Base-by-base conservation (phyloP, 2,329 filamentous ascomycete genomes). In the Colletotrichum sp. region DNA sequence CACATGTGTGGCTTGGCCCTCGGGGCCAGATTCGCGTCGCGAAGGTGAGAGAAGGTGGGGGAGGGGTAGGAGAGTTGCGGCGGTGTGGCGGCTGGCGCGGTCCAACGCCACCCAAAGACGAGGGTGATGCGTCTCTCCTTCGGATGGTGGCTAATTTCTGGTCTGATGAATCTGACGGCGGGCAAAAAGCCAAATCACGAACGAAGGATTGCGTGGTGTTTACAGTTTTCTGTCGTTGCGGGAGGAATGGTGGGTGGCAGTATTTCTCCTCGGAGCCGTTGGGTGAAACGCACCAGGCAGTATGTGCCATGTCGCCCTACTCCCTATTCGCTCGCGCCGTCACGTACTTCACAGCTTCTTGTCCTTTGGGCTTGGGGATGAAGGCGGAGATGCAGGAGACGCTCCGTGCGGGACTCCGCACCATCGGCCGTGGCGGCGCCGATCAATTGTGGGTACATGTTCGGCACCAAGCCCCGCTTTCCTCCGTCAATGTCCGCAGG, bases 21-120 rank as follows among this genome's bases (percentile, higher is more conserved):
- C 34, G 67, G 71, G 67, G 48, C 8, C 39, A 63, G 34, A 18
- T 68, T 74, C 71, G 71, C 71, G 71, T 71, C 71, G 71, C 71
- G 71, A 74, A 59, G 32, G 59, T 12, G 16, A 39, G 15, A 26
- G 24, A 5, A 63, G 57, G 13, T 15, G 6, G 32, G 32, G 69
- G 48, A 15, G 8, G 18, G 24, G 22, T 24, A 16, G 24, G 48
- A 30, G 32, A 52, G 48, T 39, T 22, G 60, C 39, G 69, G 60
- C 30, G 22, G 52, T 55, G 30, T 34, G 55, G 44, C n/a, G 70
- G 64, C 16, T 39, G 52, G 62, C 15, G n/a, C 44, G 44, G 44
- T 22, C 44, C 44, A 52, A 52, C 44, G 44, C 44, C 44, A 52
- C 44, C n/a, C 44, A 24, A 30, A 28, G 55, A 59, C 55, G 55